Conservation (phyloP, 208 protist genomes). For the Trypanosomatidae sp. region DNA sequence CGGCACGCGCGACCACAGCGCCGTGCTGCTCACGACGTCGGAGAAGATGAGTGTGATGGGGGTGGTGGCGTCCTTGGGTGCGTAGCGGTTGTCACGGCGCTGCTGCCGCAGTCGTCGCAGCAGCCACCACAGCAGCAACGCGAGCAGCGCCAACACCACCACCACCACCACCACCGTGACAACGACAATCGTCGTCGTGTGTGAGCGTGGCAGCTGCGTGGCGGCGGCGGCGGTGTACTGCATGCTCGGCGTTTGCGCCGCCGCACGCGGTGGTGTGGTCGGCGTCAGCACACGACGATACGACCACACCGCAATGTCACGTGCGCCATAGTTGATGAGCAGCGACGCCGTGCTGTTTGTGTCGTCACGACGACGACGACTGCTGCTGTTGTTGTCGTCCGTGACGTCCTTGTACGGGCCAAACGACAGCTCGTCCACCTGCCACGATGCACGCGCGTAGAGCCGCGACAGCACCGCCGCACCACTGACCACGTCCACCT, state of each 20-base stretch:
- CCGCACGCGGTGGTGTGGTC: conserved; percentile 1
- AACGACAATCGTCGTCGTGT: not conserved
- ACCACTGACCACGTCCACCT: not conserved
- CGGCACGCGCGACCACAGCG: conserved; percentile 50
- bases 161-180: not conserved
- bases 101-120: conserved; percentile 3
- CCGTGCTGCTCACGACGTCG: conserved; percentile 70
- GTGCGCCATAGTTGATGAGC: conserved; percentile 33
- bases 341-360: conserved; percentile 7
- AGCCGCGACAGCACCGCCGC: not conserved
- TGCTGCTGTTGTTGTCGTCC: too few species aligned
- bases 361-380: too few species aligned
- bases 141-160: not conserved
- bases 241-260: conserved; percentile 16
- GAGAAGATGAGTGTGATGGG: conserved; percentile 63
- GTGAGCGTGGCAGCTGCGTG: too few species aligned
- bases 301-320: conserved; percentile 10
- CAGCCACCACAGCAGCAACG: conserved; percentile 4
- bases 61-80: conserved; percentile 19
- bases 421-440: conserved; percentile 1
- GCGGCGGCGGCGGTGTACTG: conserved; percentile 7
- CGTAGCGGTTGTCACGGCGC: conserved; percentile 23
- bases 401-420: not conserved
- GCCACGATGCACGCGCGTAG: not conserved
- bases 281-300: conserved; percentile 13